These are phyloP conservation scores for Suhomyces coccinellae DNA, from an alignment of 1,139 yeast species.

Conservation along the genomic window DNA sequence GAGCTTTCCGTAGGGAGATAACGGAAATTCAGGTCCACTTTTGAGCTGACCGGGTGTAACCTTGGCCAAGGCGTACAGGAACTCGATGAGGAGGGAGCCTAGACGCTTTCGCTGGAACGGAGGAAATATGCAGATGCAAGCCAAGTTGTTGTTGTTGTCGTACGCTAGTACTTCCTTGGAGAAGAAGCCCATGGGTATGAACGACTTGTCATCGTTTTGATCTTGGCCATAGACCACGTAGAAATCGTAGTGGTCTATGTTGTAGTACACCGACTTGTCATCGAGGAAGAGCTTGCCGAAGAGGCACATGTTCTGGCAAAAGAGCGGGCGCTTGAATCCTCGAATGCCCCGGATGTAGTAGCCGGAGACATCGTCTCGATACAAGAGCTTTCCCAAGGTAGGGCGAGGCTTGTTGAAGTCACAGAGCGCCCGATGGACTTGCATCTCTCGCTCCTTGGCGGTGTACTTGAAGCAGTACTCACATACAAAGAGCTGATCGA, in stretches of 20 bases:
- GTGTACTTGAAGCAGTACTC: slow-evolving; percentile 84
- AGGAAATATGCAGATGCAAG: slow-evolving; percentile 89
- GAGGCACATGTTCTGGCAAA: slow-evolving; percentile 78
- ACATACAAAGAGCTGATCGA: slow-evolving; percentile 69
- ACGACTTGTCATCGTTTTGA: slow-evolving; percentile 26
- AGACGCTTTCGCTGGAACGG: slow-evolving; percentile 81
- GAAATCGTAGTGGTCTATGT: slow-evolving; percentile 76
- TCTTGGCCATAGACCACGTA: slow-evolving; percentile 68
- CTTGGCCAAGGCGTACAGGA: slow-evolving; percentile 72
- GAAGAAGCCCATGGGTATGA: slow-evolving; percentile 82
- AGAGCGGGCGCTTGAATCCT: slow-evolving; percentile 63
- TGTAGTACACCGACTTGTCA: slow-evolving; percentile 83
- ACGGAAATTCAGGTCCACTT: slow-evolving; percentile 92
- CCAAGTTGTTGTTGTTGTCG: slow-evolving; percentile 77
- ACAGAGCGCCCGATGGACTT: slow-evolving; percentile 51
- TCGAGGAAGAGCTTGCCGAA: slow-evolving; percentile 90
- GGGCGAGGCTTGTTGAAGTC: slow-evolving; percentile 30
- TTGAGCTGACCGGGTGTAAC: slow-evolving; percentile 45
- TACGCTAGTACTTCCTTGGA: slow-evolving; percentile 84
- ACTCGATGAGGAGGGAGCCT: slow-evolving; percentile 79
- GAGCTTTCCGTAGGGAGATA: slow-evolving; percentile 75
- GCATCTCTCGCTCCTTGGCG: slow-evolving; percentile 37
- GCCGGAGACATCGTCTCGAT: slow-evolving; percentile 54
- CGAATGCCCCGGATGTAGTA: slow-evolving; percentile 59
- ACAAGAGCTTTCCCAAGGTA: slow-evolving; percentile 65